phyloP scores from a whole-genome alignment of 164 flowering plant genomes.

The Piper betle region DNA sequence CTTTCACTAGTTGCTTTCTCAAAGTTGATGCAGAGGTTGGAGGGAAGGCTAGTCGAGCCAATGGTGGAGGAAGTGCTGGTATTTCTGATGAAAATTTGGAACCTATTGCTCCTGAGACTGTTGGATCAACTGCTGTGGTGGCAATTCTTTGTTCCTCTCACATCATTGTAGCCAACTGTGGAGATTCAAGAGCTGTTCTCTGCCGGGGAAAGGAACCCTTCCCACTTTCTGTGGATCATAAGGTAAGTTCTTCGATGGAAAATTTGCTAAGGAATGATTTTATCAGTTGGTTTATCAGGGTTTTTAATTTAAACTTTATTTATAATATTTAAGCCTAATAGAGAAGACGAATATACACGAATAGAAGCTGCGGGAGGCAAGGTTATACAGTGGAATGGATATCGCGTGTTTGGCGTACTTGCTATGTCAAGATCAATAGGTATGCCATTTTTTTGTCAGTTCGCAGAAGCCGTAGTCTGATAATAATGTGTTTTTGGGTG shows the following conservation, averaged over 20 bases:
- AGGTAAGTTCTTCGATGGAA: slow-evolving; percentile 25
- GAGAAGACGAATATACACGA: slow-evolving; percentile 79
- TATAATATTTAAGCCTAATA: slow-evolving; percentile 53
- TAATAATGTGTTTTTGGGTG: background rate
- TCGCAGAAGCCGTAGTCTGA: background rate
- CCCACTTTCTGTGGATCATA: slow-evolving; percentile 75
- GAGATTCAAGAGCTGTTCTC: slow-evolving; percentile 93
- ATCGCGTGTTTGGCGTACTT: slow-evolving; percentile 86
- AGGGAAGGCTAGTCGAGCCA: slow-evolving; percentile 15
- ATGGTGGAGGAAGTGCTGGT: slow-evolving; percentile 3
- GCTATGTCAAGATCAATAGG: slow-evolving; percentile 39
- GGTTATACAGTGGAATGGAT: slow-evolving; percentile 86
- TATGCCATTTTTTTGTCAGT: slow-evolving; percentile 2
- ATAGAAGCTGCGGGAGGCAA: slow-evolving; percentile 90
- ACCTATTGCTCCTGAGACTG: slow-evolving; percentile 71
- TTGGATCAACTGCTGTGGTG: slow-evolving; percentile 90
- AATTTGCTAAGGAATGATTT: background rate
- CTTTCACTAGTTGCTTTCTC: slow-evolving; percentile 40
- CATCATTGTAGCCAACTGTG: slow-evolving; percentile 81
- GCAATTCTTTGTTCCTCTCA: slow-evolving; percentile 70
- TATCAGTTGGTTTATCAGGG: background rate
- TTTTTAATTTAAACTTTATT: background rate
- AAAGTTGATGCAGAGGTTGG: slow-evolving; percentile 65
- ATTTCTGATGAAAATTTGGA: slow-evolving; percentile 12
- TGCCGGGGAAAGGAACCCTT: slow-evolving; percentile 78